Base-by-base conservation (phyloP, 2,329 filamentous ascomycete species). In the Clonostachys byssicola region DNA sequence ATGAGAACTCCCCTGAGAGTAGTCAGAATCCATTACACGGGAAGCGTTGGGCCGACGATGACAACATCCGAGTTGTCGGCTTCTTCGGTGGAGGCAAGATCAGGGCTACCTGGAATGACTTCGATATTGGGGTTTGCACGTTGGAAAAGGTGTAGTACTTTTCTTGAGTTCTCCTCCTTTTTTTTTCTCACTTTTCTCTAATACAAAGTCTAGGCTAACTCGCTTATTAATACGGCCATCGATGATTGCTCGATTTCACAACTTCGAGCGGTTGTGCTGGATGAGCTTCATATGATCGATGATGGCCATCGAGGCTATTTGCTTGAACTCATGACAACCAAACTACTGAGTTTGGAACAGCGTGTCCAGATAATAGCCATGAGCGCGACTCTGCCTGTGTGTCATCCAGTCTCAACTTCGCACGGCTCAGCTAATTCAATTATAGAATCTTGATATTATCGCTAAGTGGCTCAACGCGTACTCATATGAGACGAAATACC, bases 211-310 rank as follows among this genome's bases (percentile, higher is more conserved):
- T 46, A 89, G 85, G 87, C 87, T 46, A 92, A 91, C 57, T 77
- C 83, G 12, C 73, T 92, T 38, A 75, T 90, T 30, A 91, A 92
- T 55, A 71, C 77, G 18, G 84, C 86, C 13, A 88, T 91, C 53
- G 83, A 88, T 51, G 85, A 91, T 52, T 81, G 78, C 57, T 80
- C 74, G 5, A 77, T 89, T 49, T 69, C 74, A n/a, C 74, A 81
- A 17, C 67, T 92, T 40, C 80, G 78, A 42, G 71, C 83, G 12
- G 79, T 90, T 16, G 85, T 91, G 13, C 70, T 91, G 34, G 88
- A 92, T 56, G 88, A 92, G 60, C 68, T 91, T n/a, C 88, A 92
- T 60, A 90, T 92, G 86, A 74, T 91, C 41, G 84, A 89, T 55
- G 88, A 91, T 59, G 84, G 86, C 51, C 78, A 85, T 53, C 80